A percentile compares a stretch with the other conserved stretches of the same genome.
phyloP scores from a whole-genome alignment of 73 alveolate species.

The Stentor coeruleus region DNA sequence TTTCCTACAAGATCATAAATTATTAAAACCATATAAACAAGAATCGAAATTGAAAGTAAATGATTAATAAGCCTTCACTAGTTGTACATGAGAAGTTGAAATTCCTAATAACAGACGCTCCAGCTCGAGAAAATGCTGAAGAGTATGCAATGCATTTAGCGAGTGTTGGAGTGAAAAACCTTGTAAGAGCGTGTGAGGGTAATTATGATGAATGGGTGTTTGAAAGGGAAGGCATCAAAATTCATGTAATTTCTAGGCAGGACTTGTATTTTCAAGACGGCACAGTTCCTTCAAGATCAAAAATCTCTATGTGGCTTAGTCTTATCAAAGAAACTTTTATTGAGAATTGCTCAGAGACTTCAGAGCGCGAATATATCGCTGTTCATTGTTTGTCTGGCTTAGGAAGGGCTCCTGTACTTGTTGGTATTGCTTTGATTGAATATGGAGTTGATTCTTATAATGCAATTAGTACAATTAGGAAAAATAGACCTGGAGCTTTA shows the following conservation, averaged over 20 bases:
- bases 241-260: conserved; percentile 6
- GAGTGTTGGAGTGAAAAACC: neutral
- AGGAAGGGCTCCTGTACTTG: conserved; percentile 29
- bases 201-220: conserved; percentile 13
- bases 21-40: too few species aligned
- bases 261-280: conserved; percentile 27
- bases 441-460: neutral
- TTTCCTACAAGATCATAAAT: too few species aligned
- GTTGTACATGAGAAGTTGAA: neutral
- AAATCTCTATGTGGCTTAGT: conserved; percentile 17
- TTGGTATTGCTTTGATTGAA: conserved; percentile 26
- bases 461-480: conserved; percentile 10
- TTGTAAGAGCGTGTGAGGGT: conserved; percentile 26
- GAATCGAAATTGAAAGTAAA: too few species aligned
- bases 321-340: neutral
- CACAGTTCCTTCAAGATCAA: neutral
- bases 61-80: conserved; percentile 22
- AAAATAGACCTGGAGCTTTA: conserved; percentile 13
- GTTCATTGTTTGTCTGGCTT: conserved; percentile 31
- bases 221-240: neutral
- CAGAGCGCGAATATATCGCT: conserved; percentile 16
- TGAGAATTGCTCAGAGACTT: neutral
- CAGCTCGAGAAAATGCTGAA: conserved; percentile 25
- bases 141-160: neutral
- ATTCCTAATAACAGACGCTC: conserved; percentile 10